A percentile compares a stretch with the other conserved stretches of the same genome.
phyloP scores from a whole-genome alignment of 2,329 filamentous ascomycete genomes.

The Karstenula rhodostoma region DNA sequence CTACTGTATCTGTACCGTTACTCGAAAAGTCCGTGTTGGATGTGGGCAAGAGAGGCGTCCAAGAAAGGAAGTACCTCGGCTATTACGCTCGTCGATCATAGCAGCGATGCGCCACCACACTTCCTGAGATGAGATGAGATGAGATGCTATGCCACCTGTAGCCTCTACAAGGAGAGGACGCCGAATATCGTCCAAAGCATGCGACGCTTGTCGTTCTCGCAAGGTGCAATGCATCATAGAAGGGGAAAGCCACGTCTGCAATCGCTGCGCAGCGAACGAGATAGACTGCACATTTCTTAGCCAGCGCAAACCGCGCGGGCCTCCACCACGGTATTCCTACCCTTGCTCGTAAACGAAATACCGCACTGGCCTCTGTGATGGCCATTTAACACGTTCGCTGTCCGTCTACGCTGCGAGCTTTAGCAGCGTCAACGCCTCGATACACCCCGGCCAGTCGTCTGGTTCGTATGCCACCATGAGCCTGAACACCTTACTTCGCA shows the following conservation, averaged over 20 bases:
- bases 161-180: constrained; percentile 18
- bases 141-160: constrained; percentile 25
- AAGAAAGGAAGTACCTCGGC: neutral
- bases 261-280: constrained; percentile 13
- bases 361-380: neutral
- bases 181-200: constrained; percentile 26
- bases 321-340: constrained; percentile 17
- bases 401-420: constrained; percentile 27
- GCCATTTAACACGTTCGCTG: neutral
- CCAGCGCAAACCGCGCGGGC: constrained; percentile 22
- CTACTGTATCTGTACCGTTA: neutral
- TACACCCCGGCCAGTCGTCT: constrained; percentile 15
- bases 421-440: constrained; percentile 12
- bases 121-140: too few species aligned
- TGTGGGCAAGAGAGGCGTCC: neutral
- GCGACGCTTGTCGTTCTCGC: constrained; percentile 23
- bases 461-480: constrained; percentile 17
- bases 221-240: constrained; percentile 25
- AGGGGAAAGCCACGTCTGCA: constrained; percentile 16
- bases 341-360: neutral
- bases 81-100: neutral
- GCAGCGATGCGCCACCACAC: neutral
- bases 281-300: constrained; percentile 22
- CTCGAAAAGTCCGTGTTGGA: too few species aligned
- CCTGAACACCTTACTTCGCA: constrained; percentile 22